A percentile compares a stretch with the other conserved stretches of the same genome.
phyloP scores from a whole-genome alignment of 192 early-diverging fungal genomes.

The Fimicolochytrium jonesii region DNA sequence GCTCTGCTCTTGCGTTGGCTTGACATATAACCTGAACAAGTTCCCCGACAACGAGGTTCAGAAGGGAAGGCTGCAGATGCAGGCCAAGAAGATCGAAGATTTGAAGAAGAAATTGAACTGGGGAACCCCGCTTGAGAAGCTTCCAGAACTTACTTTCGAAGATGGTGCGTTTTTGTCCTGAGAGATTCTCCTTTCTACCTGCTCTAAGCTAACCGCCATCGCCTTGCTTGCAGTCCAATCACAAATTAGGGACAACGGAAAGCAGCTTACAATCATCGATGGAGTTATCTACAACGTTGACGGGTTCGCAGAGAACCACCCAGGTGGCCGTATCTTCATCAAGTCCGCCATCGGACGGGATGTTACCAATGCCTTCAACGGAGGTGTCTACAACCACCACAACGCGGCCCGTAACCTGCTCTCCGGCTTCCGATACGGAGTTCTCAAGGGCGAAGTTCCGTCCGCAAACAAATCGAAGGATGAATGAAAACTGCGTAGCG shows the following conservation, averaged over 20 bases:
- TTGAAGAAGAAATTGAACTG: conserved; percentile 63
- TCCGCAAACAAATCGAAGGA: conserved; percentile 16
- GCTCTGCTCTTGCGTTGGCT: conserved; percentile 32
- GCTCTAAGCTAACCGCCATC: conserved; percentile 30
- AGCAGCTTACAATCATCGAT: conserved; percentile 79
- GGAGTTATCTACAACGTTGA: conserved; percentile 78
- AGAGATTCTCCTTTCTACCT: conserved; percentile 4
- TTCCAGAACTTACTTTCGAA: conserved; percentile 50
- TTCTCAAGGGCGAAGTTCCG: conserved; percentile 30
- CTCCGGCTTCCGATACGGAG: conserved; percentile 38
- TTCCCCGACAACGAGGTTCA: conserved; percentile 45
- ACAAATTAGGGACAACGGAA: conserved; percentile 61
- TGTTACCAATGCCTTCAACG: conserved; percentile 81
- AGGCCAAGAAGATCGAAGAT: conserved; percentile 66
- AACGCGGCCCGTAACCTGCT: conserved; percentile 85
- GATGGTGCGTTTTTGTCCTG: conserved; percentile 42
- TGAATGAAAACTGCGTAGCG: no score
- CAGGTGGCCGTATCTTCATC: conserved; percentile 76
- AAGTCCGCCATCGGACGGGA: conserved; percentile 75
- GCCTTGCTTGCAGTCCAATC: conserved; percentile 55
- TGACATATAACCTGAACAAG: conserved; percentile 45
- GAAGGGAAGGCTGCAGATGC: conserved; percentile 67
- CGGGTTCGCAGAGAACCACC: conserved; percentile 82
- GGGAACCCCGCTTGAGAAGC: conserved; percentile 63
- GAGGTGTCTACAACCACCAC: conserved; percentile 85